Conservation (phyloP, 2,329 filamentous ascomycete genomes). For the Escovopsis sp. region DNA sequence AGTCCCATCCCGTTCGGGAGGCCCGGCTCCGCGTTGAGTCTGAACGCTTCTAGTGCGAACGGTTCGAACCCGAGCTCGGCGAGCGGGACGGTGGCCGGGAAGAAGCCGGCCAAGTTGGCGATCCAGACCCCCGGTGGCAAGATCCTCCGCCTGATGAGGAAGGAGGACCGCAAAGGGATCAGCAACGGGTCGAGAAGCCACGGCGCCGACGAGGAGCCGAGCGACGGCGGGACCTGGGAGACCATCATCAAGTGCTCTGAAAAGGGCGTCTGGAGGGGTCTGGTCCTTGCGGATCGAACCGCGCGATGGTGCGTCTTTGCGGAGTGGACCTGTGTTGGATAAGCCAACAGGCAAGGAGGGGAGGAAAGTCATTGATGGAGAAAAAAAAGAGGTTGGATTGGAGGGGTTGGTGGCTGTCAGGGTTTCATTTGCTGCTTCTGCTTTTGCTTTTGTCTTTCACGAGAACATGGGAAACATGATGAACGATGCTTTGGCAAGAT, state of each 20-base stretch:
- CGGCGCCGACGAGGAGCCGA: constrained; percentile 37
- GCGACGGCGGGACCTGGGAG: constrained; percentile 68
- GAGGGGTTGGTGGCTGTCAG: not conserved
- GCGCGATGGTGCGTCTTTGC: constrained; percentile 87
- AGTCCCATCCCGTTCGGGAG: constrained; percentile 47
- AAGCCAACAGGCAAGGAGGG: constrained; percentile 6
- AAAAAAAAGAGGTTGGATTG: not conserved
- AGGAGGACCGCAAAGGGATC: constrained; percentile 49
- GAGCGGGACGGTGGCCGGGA: constrained; percentile 36
- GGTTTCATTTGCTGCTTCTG: no score
- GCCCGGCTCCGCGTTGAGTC: constrained; percentile 48
- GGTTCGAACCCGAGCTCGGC: constrained; percentile 41
- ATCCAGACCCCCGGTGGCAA: constrained; percentile 91
- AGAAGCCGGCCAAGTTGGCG: constrained; percentile 88
- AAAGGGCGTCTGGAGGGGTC: constrained; percentile 61
- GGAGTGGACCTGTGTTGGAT: constrained; percentile 54
- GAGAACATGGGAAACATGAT: no score
- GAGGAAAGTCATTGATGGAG: not conserved
- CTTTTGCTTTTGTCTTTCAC: no score
- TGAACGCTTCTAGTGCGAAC: constrained; percentile 41
- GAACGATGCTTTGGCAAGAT: not conserved
- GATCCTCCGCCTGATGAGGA: constrained; percentile 74
- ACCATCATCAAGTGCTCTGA: constrained; percentile 85
- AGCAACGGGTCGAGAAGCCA: constrained; percentile 28
- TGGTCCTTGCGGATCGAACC: constrained; percentile 70